Conservation (phyloP, 2,329 filamentous ascomycete genomes). For the Penicillium freii region DNA sequence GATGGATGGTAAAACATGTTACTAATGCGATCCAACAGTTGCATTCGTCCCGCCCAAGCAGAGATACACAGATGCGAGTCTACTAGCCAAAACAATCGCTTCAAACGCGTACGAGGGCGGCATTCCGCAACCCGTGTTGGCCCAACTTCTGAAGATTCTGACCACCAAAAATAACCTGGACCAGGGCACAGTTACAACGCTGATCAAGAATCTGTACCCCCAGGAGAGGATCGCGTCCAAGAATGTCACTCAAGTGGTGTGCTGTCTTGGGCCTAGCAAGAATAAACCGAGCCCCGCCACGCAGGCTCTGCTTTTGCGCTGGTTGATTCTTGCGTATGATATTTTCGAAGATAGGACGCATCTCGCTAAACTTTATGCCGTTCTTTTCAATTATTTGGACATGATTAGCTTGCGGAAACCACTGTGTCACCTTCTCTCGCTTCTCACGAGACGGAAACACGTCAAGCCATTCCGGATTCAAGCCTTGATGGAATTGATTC, state of each 20-base stretch:
- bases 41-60: slow-evolving; percentile 60
- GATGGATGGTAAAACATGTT: not conserved
- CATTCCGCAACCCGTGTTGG: slow-evolving; percentile 60
- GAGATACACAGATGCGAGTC: slow-evolving; percentile 61
- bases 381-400: slow-evolving; percentile 78
- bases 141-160: slow-evolving; percentile 64
- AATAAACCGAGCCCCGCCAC: slow-evolving; percentile 69
- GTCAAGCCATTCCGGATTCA: slow-evolving; percentile 83
- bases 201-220: slow-evolving; percentile 76
- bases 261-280: slow-evolving; percentile 72
- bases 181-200: slow-evolving; percentile 66
- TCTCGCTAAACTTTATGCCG: slow-evolving; percentile 68
- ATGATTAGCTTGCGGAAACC: slow-evolving; percentile 70
- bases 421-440: slow-evolving; percentile 73
- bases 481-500: slow-evolving; percentile 56
- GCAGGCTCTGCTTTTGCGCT: slow-evolving; percentile 70
- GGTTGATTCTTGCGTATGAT: slow-evolving; percentile 75
- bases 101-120: slow-evolving; percentile 67
- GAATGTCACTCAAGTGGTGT: slow-evolving; percentile 64
- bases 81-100: slow-evolving; percentile 62
- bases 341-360: slow-evolving; percentile 62
- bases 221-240: slow-evolving; percentile 60
- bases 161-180: slow-evolving; percentile 68
- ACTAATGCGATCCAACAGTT: slow-evolving; percentile 25
- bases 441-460: slow-evolving; percentile 77